These are phyloP conservation scores for Teratosphaeria destructans DNA, from an alignment of 2,329 filamentous ascomycete species.

Conservation along the genomic window DNA sequence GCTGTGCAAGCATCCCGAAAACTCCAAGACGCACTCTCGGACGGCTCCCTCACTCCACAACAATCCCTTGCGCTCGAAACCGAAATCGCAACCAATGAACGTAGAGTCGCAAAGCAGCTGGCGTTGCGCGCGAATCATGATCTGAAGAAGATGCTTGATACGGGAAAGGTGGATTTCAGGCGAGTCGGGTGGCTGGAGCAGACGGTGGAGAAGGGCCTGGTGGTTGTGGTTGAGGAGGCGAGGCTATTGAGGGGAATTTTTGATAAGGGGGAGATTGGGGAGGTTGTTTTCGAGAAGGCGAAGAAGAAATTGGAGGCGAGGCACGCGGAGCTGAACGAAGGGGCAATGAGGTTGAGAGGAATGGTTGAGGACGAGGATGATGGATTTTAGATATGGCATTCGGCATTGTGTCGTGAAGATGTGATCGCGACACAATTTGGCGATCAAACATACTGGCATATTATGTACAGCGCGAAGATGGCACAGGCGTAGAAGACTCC, in stretches of 20 bases:
- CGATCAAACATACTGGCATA: neutral
- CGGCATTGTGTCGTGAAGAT: neutral
- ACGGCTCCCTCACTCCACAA: constrained; percentile 3
- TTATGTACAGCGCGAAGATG: neutral
- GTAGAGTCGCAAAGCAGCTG: constrained; percentile 11
- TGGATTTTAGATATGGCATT: neutral
- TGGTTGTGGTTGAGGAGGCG: constrained; percentile 13
- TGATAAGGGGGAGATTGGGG: constrained; percentile 9
- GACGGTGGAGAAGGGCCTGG: constrained; percentile 17
- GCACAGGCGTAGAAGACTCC: too few relatives aligned
- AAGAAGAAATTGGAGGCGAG: constrained; percentile 10
- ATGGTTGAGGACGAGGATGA: constrained; percentile 16
- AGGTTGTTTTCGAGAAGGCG: constrained; percentile 6
- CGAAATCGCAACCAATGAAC: constrained; percentile 6
- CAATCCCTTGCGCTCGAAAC: constrained; percentile 3
- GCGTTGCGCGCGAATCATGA: constrained; percentile 15
- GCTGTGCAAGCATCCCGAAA: constrained; percentile 1
- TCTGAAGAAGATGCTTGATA: constrained; percentile 20
- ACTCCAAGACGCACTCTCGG: constrained; percentile 3
- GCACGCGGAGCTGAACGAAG: constrained; percentile 12
- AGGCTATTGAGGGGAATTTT: constrained; percentile 5
- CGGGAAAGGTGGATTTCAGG: constrained; percentile 13
- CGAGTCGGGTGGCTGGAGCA: constrained; percentile 17
- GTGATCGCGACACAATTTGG: neutral
- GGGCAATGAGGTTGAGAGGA: constrained; percentile 15